Conservation (phyloP, 495 filamentous ascomycete species). For the Geopyxis carbonaria region DNA sequence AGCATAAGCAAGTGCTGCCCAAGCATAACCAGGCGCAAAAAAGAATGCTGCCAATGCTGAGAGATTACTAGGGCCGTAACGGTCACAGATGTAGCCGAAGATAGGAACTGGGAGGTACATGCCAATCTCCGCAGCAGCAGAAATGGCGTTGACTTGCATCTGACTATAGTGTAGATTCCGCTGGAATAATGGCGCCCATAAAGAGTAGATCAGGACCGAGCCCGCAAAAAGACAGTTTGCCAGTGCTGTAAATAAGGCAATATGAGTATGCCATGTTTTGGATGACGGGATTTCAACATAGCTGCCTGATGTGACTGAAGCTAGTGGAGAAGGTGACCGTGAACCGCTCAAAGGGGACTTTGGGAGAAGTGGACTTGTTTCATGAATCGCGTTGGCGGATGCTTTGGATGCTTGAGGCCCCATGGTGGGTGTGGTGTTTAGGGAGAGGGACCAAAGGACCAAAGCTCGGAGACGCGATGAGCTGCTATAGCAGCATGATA, state of each 20-base stretch:
- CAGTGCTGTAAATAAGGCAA: constrained; percentile 30
- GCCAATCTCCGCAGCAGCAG: constrained; percentile 63
- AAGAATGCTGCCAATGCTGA: constrained; percentile 51
- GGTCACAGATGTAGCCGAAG: constrained; percentile 83
- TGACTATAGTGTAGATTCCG: constrained; percentile 70
- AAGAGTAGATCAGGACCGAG: constrained; percentile 70
- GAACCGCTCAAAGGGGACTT: too few species aligned
- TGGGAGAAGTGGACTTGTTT: too few species aligned
- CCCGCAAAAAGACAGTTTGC: constrained; percentile 51
- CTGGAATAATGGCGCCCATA: constrained; percentile 81
- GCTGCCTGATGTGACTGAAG: too few species aligned
- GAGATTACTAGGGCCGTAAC: constrained; percentile 58
- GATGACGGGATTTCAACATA: too few species aligned
- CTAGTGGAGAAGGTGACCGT: too few species aligned
- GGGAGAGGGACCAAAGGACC: too few species aligned
- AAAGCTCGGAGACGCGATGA: too few species aligned
- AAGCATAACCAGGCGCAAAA: constrained; percentile 65
- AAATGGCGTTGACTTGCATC: constrained; percentile 74
- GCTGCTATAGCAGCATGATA: too few species aligned
- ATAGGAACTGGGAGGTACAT: constrained; percentile 80
- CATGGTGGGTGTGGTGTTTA: too few species aligned
- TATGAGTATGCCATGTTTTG: not conserved
- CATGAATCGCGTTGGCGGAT: too few species aligned
- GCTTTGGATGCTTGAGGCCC: too few species aligned
- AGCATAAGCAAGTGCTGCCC: constrained; percentile 64